A percentile compares a stretch with the other conserved stretches of the same genome.
These are phyloP conservation scores for Marasmius tenuissimus DNA, from an alignment of 1,284 basidiomycete genomes.

Conservation along the genomic window DNA sequence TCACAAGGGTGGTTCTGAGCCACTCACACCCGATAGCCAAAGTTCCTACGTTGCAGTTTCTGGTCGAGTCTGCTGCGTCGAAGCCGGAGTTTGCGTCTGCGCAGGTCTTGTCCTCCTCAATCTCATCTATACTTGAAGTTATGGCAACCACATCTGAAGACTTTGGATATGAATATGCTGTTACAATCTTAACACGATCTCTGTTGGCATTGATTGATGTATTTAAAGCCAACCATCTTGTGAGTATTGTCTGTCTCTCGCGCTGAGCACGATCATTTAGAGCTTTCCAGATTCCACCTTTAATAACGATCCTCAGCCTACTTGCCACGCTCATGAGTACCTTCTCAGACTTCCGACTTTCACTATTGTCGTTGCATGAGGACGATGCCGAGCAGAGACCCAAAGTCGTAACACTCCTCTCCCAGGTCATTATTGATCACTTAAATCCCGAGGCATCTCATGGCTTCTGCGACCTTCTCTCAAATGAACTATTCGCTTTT, in stretches of 20 bases:
- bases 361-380: slow-evolving; percentile 35
- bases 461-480: slow-evolving; percentile 30
- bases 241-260: slow-evolving; percentile 29
- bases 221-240: slow-evolving; percentile 38
- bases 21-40: slow-evolving; percentile 43
- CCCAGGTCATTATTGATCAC: slow-evolving; percentile 40
- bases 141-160: slow-evolving; percentile 41
- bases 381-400: slow-evolving; percentile 24
- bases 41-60: slow-evolving; percentile 53
- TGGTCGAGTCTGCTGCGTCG: slow-evolving; percentile 43
- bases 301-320: slow-evolving; percentile 55
- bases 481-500: slow-evolving; percentile 43
- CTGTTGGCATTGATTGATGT: slow-evolving; percentile 36
- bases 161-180: slow-evolving; percentile 31
- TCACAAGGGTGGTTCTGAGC: slow-evolving; percentile 57
- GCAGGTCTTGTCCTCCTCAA: slow-evolving; percentile 39
- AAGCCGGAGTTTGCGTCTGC: slow-evolving; percentile 26
- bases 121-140: slow-evolving; percentile 46
- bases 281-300: slow-evolving; percentile 38
- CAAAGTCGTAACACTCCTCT: slow-evolving; percentile 40
- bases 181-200: slow-evolving; percentile 33
- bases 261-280: slow-evolving; percentile 1
- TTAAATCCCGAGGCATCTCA: slow-evolving; percentile 30
- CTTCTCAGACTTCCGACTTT: slow-evolving; percentile 46
- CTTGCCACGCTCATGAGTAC: slow-evolving; percentile 44